phyloP scores from a whole-genome alignment of 176 grass and related monocot genomes.

The Cymbopogon citratus region DNA sequence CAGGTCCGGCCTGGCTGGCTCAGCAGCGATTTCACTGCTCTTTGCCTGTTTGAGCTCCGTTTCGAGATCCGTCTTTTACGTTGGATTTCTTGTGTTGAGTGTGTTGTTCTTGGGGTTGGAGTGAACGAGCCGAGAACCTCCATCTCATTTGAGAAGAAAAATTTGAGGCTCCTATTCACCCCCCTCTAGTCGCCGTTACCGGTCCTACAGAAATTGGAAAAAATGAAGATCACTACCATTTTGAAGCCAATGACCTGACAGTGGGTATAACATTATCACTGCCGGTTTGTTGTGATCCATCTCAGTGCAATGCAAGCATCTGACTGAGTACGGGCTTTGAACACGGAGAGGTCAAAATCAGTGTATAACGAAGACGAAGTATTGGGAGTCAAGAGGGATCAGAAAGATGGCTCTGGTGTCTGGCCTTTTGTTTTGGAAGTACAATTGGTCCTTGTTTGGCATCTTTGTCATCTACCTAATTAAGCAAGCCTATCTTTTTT shows the following conservation, averaged over 20 bases:
- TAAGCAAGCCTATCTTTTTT: neutral
- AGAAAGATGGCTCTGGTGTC: neutral
- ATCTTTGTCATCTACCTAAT: neutral
- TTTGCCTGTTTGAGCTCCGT: too few species aligned
- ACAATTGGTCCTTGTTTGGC: neutral
- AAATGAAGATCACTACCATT: neutral
- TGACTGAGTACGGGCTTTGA: neutral
- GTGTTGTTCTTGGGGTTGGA: too few species aligned
- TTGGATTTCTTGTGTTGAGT: too few species aligned
- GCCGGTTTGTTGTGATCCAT: neutral
- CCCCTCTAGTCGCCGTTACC: too few species aligned
- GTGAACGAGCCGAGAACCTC: too few species aligned
- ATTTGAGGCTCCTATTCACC: too few species aligned
- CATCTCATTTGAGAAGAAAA: too few species aligned
- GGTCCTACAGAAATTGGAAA: too few species aligned
- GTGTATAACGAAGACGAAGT: too few species aligned
- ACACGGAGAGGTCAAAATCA: neutral
- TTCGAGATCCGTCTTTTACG: too few species aligned
- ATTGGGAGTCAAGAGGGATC: neutral
- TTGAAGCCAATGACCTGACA: neutral
- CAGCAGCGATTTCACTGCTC: too few species aligned
- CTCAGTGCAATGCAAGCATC: neutral
- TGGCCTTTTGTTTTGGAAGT: neutral
- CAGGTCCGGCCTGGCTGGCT: too few species aligned
- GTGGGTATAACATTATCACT: neutral